A percentile compares a stretch with the other conserved stretches of the same genome.
phyloP scores from a whole-genome alignment of 805 yeast species.

The Clavispora asparagi region DNA sequence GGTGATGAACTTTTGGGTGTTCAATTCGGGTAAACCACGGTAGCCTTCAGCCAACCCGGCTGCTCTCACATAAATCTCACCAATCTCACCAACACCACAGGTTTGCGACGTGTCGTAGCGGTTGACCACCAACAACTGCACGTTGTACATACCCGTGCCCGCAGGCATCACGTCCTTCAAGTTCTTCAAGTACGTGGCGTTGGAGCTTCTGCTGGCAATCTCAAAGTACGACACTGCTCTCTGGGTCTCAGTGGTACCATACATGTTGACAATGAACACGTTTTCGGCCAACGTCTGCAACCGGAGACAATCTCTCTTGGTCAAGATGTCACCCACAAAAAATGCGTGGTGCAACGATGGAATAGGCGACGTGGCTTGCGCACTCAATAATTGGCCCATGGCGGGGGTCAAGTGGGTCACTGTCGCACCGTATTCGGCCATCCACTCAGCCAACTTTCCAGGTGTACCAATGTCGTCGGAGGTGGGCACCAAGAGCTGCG shows the following conservation, averaged over 20 bases:
- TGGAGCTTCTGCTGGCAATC: conserved; percentile 65
- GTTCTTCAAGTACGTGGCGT: conserved; percentile 69
- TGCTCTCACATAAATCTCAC: conserved; percentile 97
- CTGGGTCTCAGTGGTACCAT: conserved; percentile 99
- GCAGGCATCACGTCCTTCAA: conserved; percentile 98
- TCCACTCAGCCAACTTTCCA: conserved; percentile 96
- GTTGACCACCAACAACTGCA: conserved; percentile 89
- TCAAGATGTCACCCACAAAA: conserved; percentile 95
- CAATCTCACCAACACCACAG: conserved; percentile 98
- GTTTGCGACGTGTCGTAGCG: conserved; percentile 81
- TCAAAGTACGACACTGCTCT: conserved; percentile 94
- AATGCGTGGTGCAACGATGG: conserved; percentile 91
- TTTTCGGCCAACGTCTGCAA: conserved; percentile 89
- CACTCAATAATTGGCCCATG: conserved; percentile 95
- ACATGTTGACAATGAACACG: conserved; percentile 91
- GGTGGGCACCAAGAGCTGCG: conserved; percentile 87
- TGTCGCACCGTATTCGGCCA: conserved; percentile 83
- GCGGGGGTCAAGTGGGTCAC: conserved; percentile 99
- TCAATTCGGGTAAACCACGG: conserved; percentile 84
- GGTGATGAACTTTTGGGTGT: conserved; percentile 78
- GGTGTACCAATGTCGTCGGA: conserved; percentile 98
- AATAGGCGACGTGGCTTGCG: conserved; percentile 87
- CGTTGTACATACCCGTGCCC: conserved; percentile 95
- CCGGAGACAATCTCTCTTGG: conserved; percentile 94
- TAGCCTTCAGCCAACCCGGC: conserved; percentile 98